phyloP scores from a whole-genome alignment of 169 alveolate species.

The Toxoplasma gondii region DNA sequence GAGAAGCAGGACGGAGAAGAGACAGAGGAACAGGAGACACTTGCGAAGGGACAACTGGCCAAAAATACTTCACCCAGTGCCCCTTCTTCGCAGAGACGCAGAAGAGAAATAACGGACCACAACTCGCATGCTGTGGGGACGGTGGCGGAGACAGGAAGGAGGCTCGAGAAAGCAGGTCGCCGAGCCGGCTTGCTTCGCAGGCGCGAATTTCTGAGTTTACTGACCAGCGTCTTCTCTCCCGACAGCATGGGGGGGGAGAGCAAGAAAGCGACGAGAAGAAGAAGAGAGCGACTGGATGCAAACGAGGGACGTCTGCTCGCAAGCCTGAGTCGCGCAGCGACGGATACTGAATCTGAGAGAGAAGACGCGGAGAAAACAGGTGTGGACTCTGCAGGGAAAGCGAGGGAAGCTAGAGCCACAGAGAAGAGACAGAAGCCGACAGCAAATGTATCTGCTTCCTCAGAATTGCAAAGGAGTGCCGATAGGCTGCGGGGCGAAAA shows the following conservation, averaged over 20 bases:
- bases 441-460: background rate
- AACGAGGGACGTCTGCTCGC: background rate
- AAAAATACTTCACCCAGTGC: no score
- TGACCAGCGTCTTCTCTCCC: background rate
- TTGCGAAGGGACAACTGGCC: no score
- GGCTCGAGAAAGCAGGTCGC: background rate
- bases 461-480: background rate
- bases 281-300: background rate
- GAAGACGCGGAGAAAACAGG: background rate
- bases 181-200: background rate
- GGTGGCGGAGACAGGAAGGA: no score
- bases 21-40: no score
- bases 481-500: background rate
- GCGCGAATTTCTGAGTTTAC: background rate
- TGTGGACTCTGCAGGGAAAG: background rate
- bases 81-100: no score
- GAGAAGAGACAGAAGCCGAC: background rate
- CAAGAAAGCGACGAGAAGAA: background rate
- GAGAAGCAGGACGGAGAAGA: no score
- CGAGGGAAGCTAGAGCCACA: background rate
- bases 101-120: no score
- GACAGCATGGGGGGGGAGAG: background rate
- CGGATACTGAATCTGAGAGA: background rate
- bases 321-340: background rate
- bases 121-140: no score